Conservation (phyloP, 2,329 filamentous ascomycete species). For the Fusarium tuaranense region DNA sequence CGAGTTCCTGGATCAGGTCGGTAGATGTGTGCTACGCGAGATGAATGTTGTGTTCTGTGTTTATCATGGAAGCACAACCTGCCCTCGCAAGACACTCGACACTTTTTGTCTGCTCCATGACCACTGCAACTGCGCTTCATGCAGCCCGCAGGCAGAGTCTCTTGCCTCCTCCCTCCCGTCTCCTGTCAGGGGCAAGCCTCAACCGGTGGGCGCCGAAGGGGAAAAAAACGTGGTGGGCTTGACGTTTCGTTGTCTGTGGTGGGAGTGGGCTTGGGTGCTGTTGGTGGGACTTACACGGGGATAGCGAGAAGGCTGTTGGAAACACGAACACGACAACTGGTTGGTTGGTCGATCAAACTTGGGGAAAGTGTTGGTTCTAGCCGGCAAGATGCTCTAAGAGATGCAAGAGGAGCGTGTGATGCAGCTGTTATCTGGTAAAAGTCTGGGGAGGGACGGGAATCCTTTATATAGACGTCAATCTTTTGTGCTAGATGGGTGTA, state of each 20-base stretch:
- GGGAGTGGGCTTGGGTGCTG: slow-evolving; percentile 32
- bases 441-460: background rate
- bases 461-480: slow-evolving; percentile 6
- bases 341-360: slow-evolving; percentile 5
- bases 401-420: background rate
- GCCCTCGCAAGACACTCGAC: background rate
- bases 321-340: slow-evolving; percentile 38
- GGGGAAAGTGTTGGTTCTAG: slow-evolving; percentile 7
- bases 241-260: slow-evolving; percentile 24
- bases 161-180: slow-evolving; percentile 10
- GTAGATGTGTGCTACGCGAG: slow-evolving; percentile 21
- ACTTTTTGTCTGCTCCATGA: background rate
- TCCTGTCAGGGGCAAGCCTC: slow-evolving; percentile 36
- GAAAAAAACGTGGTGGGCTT: slow-evolving; percentile 27
- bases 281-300: slow-evolving; percentile 39
- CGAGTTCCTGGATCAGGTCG: background rate
- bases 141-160: slow-evolving; percentile 4
- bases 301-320: slow-evolving; percentile 33
- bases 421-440: background rate
- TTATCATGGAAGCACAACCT: slow-evolving; percentile 1
- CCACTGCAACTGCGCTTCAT: background rate
- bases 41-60: slow-evolving; percentile 8
- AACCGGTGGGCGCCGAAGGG: slow-evolving; percentile 27
- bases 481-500: background rate
- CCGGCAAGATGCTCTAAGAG: background rate